phyloP scores from a whole-genome alignment of 177 flowering plant species.

The Vitis hybrid region DNA sequence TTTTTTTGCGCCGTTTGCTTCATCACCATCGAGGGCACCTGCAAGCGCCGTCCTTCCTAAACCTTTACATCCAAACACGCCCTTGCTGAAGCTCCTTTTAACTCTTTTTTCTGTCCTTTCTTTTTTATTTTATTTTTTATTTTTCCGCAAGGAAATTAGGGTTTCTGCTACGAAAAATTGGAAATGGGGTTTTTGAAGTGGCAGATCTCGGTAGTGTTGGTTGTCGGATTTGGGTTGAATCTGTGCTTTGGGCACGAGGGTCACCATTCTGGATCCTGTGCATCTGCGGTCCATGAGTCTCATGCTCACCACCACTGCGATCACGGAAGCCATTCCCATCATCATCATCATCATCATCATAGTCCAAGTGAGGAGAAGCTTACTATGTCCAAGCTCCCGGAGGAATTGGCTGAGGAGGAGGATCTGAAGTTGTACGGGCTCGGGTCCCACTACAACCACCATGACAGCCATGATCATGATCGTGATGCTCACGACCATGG shows the following conservation, averaged over 20 bases:
- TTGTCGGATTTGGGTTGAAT: constrained; percentile 18
- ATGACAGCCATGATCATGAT: constrained; percentile 23
- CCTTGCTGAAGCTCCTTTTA: not conserved
- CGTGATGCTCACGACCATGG: constrained; percentile 13
- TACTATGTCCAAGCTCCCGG: constrained; percentile 51
- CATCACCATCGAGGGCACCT: constrained; percentile 80
- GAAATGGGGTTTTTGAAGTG: constrained; percentile 18
- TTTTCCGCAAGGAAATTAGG: not conserved
- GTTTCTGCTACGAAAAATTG: not conserved
- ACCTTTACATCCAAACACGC: not conserved
- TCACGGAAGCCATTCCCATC: constrained; percentile 13
- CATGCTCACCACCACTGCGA: constrained; percentile 31
- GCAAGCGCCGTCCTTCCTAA: constrained; percentile 49
- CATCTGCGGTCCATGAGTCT: constrained; percentile 18
- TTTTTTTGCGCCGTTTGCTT: constrained; percentile 56
- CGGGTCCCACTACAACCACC: constrained; percentile 30
- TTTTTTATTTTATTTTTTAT: not conserved
- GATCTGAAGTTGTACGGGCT: constrained; percentile 62
- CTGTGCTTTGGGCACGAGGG: constrained; percentile 27
- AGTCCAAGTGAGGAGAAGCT: constrained; percentile 11
- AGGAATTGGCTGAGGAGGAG: constrained; percentile 89
- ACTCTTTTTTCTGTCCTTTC: not conserved
- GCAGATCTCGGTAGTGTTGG: constrained; percentile 1
- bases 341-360: constrained; percentile 23
- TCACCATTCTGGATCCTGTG: constrained; percentile 17